Evolutionary conservation across 2,329 filamentous ascomycete species (phyloP).

Genomic region (Leptosphaerulina australis): DNA sequence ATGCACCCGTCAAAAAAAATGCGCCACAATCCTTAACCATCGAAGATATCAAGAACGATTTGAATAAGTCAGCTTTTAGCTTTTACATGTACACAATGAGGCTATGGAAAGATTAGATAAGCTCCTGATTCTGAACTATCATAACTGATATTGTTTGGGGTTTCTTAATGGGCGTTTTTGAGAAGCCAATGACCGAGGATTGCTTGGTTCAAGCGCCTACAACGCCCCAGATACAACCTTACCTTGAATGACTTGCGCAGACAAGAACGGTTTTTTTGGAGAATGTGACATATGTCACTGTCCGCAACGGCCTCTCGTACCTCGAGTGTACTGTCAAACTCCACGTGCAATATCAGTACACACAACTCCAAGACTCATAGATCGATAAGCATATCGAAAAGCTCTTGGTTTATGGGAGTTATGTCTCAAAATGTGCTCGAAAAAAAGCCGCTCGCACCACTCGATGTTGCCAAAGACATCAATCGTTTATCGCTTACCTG

Average conservation of each 20-base stretch:
- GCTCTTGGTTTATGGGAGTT: neutral
- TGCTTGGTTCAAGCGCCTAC: neutral
- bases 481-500: slow-evolving; percentile 8
- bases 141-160: neutral
- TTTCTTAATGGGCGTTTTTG: neutral
- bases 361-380: slow-evolving; percentile 2
- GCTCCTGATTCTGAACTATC: neutral
- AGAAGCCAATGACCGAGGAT: neutral
- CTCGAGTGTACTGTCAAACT: slow-evolving; percentile 20
- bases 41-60: no score
- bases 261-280: slow-evolving; percentile 12
- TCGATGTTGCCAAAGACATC: slow-evolving; percentile 14
- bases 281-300: slow-evolving; percentile 10
- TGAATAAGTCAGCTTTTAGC: no score
- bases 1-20: no score
- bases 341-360: slow-evolving; percentile 11
- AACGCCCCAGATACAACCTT: slow-evolving; percentile 1
- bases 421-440: slow-evolving; percentile 6
- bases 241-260: slow-evolving; percentile 10
- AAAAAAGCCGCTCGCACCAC: slow-evolving; percentile 11
- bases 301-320: slow-evolving; percentile 8
- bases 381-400: neutral
- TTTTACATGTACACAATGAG: no score
- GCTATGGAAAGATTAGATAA: neutral
- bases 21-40: no score